phyloP scores from a whole-genome alignment of 441 rosid species.

The Aquilaria agallochum region DNA sequence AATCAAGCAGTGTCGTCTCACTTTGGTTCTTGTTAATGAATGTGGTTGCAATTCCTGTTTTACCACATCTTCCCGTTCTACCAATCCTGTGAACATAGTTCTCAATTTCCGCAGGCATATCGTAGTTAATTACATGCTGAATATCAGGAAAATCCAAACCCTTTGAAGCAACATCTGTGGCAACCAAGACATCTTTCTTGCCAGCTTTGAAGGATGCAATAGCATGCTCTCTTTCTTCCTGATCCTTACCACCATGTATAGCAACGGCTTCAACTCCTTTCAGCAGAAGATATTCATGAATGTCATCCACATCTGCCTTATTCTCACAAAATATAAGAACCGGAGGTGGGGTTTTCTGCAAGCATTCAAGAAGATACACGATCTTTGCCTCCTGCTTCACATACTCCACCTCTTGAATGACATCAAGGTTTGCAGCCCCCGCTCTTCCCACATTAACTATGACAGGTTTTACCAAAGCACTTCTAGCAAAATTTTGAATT shows the following conservation, averaged over 20 bases:
- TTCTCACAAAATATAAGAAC: conserved; percentile 92
- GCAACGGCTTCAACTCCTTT: conserved; percentile 97
- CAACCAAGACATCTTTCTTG: conserved; percentile 86
- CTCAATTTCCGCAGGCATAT: conserved; percentile 97
- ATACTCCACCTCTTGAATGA: conserved; percentile 93
- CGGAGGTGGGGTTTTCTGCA: conserved; percentile 93
- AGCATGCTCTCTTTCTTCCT: conserved; percentile 91
- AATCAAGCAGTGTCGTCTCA: conserved; percentile 78
- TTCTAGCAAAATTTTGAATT: conserved; percentile 87
- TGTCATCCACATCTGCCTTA: conserved; percentile 90
- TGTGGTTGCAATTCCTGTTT: conserved; percentile 95
- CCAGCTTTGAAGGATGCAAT: conserved; percentile 85
- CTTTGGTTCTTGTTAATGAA: conserved; percentile 95
- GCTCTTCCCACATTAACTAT: conserved; percentile 91
- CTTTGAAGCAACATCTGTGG: conserved; percentile 93
- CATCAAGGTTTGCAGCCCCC: conserved; percentile 96
- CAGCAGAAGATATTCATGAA: conserved; percentile 82
- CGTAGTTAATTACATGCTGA: conserved; percentile 90
- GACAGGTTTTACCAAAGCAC: conserved; percentile 87
- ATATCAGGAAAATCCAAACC: conserved; percentile 95
- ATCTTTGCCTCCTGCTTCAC: conserved; percentile 97
- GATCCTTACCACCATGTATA: conserved; percentile 91
- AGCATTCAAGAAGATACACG: conserved; percentile 92
- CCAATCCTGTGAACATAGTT: conserved; percentile 94
- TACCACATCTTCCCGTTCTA: conserved; percentile 92